phyloP scores from a whole-genome alignment of 2,329 filamentous ascomycete genomes.

The Phaeosphaeriaceae sp. region DNA sequence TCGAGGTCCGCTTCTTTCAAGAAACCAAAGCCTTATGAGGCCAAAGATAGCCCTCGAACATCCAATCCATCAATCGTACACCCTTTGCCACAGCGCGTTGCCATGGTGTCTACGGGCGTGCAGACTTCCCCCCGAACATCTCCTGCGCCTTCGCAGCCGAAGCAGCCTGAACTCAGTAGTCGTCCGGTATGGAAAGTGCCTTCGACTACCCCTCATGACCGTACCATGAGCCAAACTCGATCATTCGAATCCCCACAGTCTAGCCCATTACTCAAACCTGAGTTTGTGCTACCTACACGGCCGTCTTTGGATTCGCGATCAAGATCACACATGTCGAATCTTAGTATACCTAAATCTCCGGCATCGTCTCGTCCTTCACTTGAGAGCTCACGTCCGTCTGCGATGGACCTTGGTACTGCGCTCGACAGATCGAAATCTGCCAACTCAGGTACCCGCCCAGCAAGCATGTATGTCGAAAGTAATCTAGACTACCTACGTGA shows the following conservation, averaged over 20 bases:
- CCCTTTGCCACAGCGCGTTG: conserved; percentile 56
- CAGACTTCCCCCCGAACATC: conserved; percentile 71
- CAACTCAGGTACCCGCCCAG: conserved; percentile 72
- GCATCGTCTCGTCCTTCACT: conserved; percentile 71
- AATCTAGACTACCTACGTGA: conserved; percentile 84
- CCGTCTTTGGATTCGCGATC: conserved; percentile 56
- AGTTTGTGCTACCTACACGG: conserved; percentile 46
- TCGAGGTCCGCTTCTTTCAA: conserved; percentile 43
- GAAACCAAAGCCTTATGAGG: conserved; percentile 30
- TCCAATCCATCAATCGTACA: conserved; percentile 47
- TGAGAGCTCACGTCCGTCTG: conserved; percentile 71
- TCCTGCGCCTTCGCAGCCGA: conserved; percentile 34
- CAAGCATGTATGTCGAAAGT: conserved; percentile 82
- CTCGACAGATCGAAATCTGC: conserved; percentile 67
- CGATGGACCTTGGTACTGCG: conserved; percentile 65
- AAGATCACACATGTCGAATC: conserved; percentile 57
- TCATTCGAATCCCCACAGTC: conserved; percentile 45
- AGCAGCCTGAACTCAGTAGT: conserved; percentile 49
- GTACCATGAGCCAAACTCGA: conserved; percentile 59
- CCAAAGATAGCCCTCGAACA: conserved; percentile 31
- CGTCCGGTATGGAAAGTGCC: conserved; percentile 63
- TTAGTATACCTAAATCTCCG: conserved; percentile 61
- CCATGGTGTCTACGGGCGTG: conserved; percentile 75
- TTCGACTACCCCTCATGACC: conserved; percentile 46
- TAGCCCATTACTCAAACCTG: conserved; percentile 48